These are phyloP conservation scores for Euphrasia arctica DNA, from an alignment of 305 asterid species.

Conservation along the genomic window DNA sequence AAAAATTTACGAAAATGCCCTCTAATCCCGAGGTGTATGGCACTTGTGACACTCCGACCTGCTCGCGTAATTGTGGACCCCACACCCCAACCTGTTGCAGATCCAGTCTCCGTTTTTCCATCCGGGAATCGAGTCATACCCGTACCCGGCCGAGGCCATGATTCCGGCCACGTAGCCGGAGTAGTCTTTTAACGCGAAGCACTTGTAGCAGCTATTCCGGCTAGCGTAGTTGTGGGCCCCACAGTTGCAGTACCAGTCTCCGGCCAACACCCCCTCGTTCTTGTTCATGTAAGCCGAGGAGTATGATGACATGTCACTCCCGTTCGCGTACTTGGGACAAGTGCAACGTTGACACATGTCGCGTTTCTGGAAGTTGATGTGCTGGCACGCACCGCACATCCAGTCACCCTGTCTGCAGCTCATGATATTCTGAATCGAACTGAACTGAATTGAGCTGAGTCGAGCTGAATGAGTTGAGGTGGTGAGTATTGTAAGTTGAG, in stretches of 20 bases:
- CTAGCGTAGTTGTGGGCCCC: conserved; percentile 86
- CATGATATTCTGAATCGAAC: conserved; percentile 5
- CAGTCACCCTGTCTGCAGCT: conserved; percentile 33
- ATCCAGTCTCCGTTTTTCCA: conserved; percentile 98
- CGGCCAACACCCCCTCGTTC: conserved; percentile 51
- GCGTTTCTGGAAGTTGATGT: conserved; percentile 72
- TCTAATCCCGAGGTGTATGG: conserved; percentile 51
- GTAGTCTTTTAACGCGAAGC: conserved; percentile 50
- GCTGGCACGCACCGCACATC: conserved; percentile 85
- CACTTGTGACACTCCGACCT: conserved; percentile 74
- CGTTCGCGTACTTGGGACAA: conserved; percentile 63
- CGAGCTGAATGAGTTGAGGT: background rate
- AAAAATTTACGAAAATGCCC: background rate
- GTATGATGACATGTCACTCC: conserved; percentile 43
- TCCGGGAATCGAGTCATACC: conserved; percentile 63
- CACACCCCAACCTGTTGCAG: conserved; percentile 74
- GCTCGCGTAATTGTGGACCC: conserved; percentile 78
- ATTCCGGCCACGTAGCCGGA: conserved; percentile 43
- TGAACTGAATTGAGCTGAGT: too few relatives aligned
- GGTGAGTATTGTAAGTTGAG: background rate
- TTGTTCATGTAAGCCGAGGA: conserved; percentile 38
- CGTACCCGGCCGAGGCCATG: conserved; percentile 45
- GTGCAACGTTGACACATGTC: conserved; percentile 77
- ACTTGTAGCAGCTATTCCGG: conserved; percentile 65
- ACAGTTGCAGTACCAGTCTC: conserved; percentile 92